Percentiles rank a stretch among this genome's conserved stretches.
Conservation (phyloP, 2,329 filamentous ascomycete genomes). For the Orbilia javanica region DNA sequence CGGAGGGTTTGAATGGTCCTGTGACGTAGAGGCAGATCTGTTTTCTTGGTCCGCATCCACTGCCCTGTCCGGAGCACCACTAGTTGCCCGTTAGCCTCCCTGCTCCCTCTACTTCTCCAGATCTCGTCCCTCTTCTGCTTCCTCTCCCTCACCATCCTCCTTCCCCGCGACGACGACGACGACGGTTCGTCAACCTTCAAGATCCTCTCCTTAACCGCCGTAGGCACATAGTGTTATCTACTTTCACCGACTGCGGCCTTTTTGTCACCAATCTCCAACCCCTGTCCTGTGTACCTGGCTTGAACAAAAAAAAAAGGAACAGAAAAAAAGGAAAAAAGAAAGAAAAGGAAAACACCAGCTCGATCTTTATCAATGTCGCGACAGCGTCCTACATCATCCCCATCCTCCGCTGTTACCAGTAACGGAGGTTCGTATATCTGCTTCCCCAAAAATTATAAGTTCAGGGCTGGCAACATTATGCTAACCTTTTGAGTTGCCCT, state of each 20-base stretch:
- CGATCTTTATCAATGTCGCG: constrained; percentile 43
- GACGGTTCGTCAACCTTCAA: not conserved
- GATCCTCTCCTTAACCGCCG: constrained; percentile 8
- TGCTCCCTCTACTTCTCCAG: constrained; percentile 9
- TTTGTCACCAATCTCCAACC: constrained; percentile 15
- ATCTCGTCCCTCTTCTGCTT: not conserved
- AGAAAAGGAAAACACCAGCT: constrained; percentile 3
- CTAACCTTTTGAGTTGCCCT: constrained; percentile 5
- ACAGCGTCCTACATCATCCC: constrained; percentile 44
- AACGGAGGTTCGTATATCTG: constrained; percentile 51
- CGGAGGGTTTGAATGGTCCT: constrained; percentile 16
- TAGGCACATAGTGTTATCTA: not conserved
- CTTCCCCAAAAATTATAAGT: not conserved
- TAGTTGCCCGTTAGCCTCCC: constrained; percentile 4
- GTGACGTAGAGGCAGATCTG: constrained; percentile 55
- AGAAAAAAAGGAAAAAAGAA: too few species aligned
- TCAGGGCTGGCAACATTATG: not conserved
- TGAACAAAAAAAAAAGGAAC: constrained; percentile 8
- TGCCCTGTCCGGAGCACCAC: not conserved
- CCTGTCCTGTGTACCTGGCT: constrained; percentile 8
- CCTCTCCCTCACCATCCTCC: constrained; percentile 1
- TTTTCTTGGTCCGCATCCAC: constrained; percentile 42
- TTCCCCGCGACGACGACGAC: not conserved
- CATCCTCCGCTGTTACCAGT: constrained; percentile 13
- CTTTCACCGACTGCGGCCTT: constrained; percentile 5